phyloP scores from a whole-genome alignment of 305 asterid genomes.

The Plantago coronopus region DNA sequence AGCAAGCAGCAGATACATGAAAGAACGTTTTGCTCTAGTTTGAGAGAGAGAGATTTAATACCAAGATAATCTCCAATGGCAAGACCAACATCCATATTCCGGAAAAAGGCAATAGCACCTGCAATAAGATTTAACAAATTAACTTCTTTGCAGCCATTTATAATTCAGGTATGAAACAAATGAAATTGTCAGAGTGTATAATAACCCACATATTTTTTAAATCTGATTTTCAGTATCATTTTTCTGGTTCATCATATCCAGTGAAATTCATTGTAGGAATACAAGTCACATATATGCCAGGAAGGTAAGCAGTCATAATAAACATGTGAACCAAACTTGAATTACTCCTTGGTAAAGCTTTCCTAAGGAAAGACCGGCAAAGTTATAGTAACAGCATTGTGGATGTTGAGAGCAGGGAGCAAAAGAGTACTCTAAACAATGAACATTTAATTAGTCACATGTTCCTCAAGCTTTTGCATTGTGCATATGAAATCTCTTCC shows the following conservation, averaged over 20 bases:
- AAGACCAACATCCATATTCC: conserved; percentile 43
- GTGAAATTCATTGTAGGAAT: neutral
- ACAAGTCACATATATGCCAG: neutral
- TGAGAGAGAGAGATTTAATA: conserved; percentile 17
- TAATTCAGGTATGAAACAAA: neutral
- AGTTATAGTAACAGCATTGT: conserved; percentile 11
- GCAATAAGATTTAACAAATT: conserved; percentile 26
- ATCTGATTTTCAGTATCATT: neutral
- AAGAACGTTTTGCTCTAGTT: neutral
- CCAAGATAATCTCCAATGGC: conserved; percentile 59
- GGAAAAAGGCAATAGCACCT: conserved; percentile 53
- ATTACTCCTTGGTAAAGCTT: conserved; percentile 4
- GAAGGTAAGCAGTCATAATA: neutral
- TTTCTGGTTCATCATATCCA: neutral
- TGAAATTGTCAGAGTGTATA: neutral
- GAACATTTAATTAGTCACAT: neutral
- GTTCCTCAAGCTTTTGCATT: conserved; percentile 1
- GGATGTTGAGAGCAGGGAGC: conserved; percentile 5
- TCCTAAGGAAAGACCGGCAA: conserved; percentile 9
- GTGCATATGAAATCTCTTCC: neutral
- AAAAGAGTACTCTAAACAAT: neutral
- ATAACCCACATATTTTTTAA: neutral
- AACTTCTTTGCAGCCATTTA: conserved; percentile 10
- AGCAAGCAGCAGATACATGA: conserved; percentile 7
- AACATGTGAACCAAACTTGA: conserved; percentile 3